Conservation (phyloP, 306 rosid genomes). For the Sechiopsis laciniata region DNA sequence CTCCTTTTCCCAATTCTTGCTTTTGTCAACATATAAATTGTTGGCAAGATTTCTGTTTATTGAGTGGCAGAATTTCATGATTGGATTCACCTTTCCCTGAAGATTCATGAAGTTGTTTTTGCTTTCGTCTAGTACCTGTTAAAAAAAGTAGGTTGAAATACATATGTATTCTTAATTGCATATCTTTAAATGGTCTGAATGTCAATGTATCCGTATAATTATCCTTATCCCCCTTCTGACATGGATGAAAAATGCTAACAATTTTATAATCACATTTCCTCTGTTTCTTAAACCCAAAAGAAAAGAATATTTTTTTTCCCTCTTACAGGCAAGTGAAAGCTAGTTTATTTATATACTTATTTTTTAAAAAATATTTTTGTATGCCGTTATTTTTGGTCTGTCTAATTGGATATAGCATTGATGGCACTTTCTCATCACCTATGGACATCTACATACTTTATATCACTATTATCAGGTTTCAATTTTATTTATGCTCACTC, state of each 20-base stretch:
- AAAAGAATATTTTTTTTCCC: neutral
- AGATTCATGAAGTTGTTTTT: conserved; percentile 3
- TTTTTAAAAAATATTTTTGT: neutral
- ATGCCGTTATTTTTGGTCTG: neutral
- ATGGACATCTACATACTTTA: neutral
- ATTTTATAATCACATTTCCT: neutral
- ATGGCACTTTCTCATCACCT: neutral
- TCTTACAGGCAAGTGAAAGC: neutral
- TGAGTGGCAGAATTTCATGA: neutral
- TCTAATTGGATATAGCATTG: neutral
- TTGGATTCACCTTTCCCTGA: neutral
- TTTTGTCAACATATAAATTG: neutral
- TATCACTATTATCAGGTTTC: neutral
- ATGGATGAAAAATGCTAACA: neutral
- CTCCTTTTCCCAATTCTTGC: conserved; percentile 20
- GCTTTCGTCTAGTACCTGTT: neutral
- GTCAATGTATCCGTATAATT: neutral
- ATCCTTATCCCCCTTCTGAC: neutral
- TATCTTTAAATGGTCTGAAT: conserved; percentile 2
- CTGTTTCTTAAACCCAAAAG: neutral
- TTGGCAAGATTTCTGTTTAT: neutral
- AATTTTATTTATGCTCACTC: conserved; percentile 2
- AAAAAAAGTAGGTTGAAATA: neutral
- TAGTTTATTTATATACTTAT: neutral
- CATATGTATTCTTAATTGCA: neutral